Base-by-base conservation (phyloP, 2,329 filamentous ascomycete genomes). In the Arthrobotrys sinensis region DNA sequence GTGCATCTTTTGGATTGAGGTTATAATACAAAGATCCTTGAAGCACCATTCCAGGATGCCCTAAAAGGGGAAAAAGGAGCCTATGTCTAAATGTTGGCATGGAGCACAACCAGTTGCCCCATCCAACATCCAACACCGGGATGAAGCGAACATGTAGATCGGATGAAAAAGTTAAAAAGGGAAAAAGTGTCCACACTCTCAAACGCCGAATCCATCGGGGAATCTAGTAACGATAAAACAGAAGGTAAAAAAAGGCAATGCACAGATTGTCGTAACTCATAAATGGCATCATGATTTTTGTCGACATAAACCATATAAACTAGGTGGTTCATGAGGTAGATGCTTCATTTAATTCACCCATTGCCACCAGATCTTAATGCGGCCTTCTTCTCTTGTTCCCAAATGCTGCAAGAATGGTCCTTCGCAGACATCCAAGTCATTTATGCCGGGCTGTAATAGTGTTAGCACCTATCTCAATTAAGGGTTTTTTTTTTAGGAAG, bases 161-260 rank as follows among this genome's bases (percentile, higher is more conserved):
- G 45, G 21, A 64, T 36, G 53, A 64, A 45, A 63, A 63, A 19
- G 34, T 50, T 34, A 19, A 60, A 50, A 71, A 67, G 14, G 57
- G 21, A 12, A 19, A 19, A n/a, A 38, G 34, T 60, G 43, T 48
- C 52, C 46, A 38, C 43, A 69, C 24, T 36, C 40, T 40, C 75
- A 68, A 63, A 76, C 72, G 72, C 75, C 75, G 73, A 78, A 64
- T 78, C 75, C 75, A 78, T 78, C 63, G 75, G 67, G 62, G 63
- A 72, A 72, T 72, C 67, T 62, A 71, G 52, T 76, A 63, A 28
- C 36, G 28, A 64, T 46, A 67, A 48, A 45, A 55, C 40, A 70
- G 19, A 66, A 14, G 64, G 68, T 14, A 8, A 40, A 38, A 16
- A 14, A 12, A 36, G 68, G n/a, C 4, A 36, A 65, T 48, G 65